Percentiles rank a stretch among this genome's conserved stretches.
These are phyloP conservation scores for Halenospora varia DNA, from an alignment of 495 filamentous ascomycete genomes.

Conservation along the genomic window DNA sequence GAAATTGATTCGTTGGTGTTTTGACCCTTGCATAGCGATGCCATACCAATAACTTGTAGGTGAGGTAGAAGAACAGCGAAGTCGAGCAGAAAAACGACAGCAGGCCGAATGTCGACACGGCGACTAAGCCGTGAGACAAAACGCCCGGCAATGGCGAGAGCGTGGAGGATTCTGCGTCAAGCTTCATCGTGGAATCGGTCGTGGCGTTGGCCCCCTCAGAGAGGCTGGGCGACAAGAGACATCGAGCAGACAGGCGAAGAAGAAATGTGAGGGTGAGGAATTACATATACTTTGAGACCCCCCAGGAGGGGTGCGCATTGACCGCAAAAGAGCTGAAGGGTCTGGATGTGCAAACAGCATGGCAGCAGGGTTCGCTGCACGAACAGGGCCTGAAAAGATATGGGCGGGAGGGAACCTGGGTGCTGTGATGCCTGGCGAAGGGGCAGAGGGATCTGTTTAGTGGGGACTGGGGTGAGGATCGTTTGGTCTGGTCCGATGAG, in stretches of 20 bases:
- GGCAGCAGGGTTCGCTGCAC: neutral
- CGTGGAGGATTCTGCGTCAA: constrained; percentile 18
- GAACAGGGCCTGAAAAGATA: neutral
- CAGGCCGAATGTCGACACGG: constrained; percentile 52
- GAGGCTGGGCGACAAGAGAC: neutral
- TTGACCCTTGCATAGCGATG: constrained; percentile 21
- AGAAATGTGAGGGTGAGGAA: neutral
- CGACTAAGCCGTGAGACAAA: constrained; percentile 48
- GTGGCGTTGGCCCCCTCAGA: neutral
- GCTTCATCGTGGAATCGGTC: constrained; percentile 9
- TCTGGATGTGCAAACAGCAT: constrained; percentile 3
- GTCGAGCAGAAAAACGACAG: constrained; percentile 55
- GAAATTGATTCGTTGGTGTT: constrained; percentile 56
- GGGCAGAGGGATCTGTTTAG: too few species aligned
- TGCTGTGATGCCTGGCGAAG: too few species aligned
- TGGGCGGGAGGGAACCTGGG: neutral
- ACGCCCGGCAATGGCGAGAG: constrained; percentile 44
- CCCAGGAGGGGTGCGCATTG: neutral
- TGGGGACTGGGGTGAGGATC: neutral
- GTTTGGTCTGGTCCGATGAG: too few species aligned
- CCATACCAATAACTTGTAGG: constrained; percentile 56
- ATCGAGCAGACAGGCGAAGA: neutral
- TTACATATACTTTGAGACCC: neutral
- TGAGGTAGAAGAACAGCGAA: constrained; percentile 50
- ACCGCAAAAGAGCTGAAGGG: neutral